Evolutionary conservation across 2,329 filamentous ascomycete species (phyloP).

Genomic region (Fusarium sp.): DNA sequence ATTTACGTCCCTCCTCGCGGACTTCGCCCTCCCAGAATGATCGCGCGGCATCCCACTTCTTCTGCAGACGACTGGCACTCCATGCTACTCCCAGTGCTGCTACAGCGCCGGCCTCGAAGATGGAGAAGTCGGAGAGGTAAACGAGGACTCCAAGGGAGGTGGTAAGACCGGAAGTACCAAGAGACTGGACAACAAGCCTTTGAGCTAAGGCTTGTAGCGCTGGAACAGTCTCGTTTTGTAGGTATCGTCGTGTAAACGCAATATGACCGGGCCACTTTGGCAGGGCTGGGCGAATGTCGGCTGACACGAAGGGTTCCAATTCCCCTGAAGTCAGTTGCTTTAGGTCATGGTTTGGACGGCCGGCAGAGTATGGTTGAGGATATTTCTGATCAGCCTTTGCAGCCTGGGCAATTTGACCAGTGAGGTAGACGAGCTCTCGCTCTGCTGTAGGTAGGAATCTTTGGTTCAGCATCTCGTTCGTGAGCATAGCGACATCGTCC

Average conservation of each 20-base stretch:
- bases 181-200: slow-evolving; percentile 77
- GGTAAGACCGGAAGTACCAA: slow-evolving; percentile 76
- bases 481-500: slow-evolving; percentile 88
- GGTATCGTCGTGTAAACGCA: slow-evolving; percentile 72
- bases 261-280: slow-evolving; percentile 81
- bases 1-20: slow-evolving; percentile 73
- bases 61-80: slow-evolving; percentile 69
- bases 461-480: slow-evolving; percentile 79
- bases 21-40: slow-evolving; percentile 73
- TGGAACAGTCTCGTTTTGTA: slow-evolving; percentile 74
- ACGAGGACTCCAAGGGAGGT: slow-evolving; percentile 65
- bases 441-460: slow-evolving; percentile 84
- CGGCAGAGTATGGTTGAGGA: slow-evolving; percentile 50
- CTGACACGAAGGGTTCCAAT: slow-evolving; percentile 42
- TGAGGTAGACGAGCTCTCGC: slow-evolving; percentile 82
- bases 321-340: slow-evolving; percentile 43
- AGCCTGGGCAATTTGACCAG: slow-evolving; percentile 75
- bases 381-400: slow-evolving; percentile 48
- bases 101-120: slow-evolving; percentile 72
- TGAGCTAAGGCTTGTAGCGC: slow-evolving; percentile 79
- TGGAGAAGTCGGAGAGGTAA: slow-evolving; percentile 65
- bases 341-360: slow-evolving; percentile 5
- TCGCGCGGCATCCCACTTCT: slow-evolving; percentile 70
- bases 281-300: slow-evolving; percentile 34
- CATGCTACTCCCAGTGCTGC: slow-evolving; percentile 70